These are phyloP conservation scores for Colletotrichum tropicicola DNA, from an alignment of 2,329 filamentous ascomycete species.

Conservation along the genomic window DNA sequence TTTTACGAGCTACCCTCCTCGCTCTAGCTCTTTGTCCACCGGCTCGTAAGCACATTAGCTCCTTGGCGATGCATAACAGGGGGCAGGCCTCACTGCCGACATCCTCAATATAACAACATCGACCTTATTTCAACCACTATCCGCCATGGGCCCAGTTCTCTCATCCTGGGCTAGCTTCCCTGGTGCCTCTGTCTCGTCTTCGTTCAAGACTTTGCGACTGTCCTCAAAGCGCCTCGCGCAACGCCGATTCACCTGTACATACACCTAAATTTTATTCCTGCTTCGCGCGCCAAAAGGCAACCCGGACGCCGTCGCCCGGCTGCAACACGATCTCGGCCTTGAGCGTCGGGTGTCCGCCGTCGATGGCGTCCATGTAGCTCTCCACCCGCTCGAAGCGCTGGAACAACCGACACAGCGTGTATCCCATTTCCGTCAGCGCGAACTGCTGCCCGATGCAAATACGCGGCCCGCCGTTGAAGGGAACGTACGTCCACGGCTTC, in stretches of 20 bases:
- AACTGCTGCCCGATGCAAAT: conserved; percentile 86
- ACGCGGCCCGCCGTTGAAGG: conserved; percentile 78
- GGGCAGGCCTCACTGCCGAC: background rate
- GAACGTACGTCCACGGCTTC: conserved; percentile 75
- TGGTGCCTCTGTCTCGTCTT: no score
- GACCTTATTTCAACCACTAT: background rate
- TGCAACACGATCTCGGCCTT: conserved; percentile 69
- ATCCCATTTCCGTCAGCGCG: conserved; percentile 79
- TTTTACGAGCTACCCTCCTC: background rate
- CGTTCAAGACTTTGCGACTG: background rate
- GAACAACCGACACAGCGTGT: conserved; percentile 76
- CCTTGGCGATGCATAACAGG: background rate
- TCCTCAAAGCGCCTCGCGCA: background rate
- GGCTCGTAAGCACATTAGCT: background rate
- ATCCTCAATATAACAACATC: background rate
- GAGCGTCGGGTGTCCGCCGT: conserved; percentile 61
- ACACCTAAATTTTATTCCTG: background rate
- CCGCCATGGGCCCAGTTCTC: background rate
- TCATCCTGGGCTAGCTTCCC: background rate
- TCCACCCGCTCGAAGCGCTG: conserved; percentile 75
- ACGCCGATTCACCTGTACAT: background rate
- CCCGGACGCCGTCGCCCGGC: conserved; percentile 65
- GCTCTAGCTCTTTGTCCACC: background rate
- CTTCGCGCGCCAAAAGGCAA: conserved; percentile 62
- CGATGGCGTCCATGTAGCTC: conserved; percentile 62